A percentile compares a stretch with the other conserved stretches of the same genome.
Evolutionary conservation across 768 basidiomycete species (phyloP).

Genomic region (Pleurotus pulmonarius): DNA sequence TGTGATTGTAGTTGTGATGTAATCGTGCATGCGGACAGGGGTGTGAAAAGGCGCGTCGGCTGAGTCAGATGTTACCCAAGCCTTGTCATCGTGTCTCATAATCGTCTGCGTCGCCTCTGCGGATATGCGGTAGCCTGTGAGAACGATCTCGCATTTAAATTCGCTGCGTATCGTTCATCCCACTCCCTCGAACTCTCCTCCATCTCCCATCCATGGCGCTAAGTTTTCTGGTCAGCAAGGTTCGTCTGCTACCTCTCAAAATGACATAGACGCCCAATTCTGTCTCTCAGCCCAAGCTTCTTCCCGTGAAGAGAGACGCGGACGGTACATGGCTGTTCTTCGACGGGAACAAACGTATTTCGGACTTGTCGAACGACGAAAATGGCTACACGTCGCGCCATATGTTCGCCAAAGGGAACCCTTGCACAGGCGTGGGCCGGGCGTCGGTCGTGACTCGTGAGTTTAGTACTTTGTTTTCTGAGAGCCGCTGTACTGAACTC

Average conservation of each 20-base stretch:
- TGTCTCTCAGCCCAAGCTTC: neutral
- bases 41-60: too few relatives aligned
- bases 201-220: neutral
- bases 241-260: neutral
- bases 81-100: too few relatives aligned
- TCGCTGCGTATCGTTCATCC: neutral
- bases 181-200: neutral
- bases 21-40: too few relatives aligned
- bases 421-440: neutral
- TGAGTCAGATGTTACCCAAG: too few relatives aligned
- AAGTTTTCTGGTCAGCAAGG: neutral
- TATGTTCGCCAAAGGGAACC: neutral
- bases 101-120: too few relatives aligned
- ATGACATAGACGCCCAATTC: neutral
- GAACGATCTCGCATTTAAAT: neutral
- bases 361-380: neutral
- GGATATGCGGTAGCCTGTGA: too few relatives aligned
- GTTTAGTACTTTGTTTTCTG: neutral
- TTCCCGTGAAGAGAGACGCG: neutral
- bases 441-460: neutral
- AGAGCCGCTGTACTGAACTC: neutral
- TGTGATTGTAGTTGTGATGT: too few relatives aligned
- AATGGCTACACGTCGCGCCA: slow-evolving; percentile 1
- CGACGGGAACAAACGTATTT: neutral
- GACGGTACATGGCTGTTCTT: slow-evolving; percentile 2